Conservation (phyloP, 768 basidiomycete genomes). For the Suillus discolor region DNA sequence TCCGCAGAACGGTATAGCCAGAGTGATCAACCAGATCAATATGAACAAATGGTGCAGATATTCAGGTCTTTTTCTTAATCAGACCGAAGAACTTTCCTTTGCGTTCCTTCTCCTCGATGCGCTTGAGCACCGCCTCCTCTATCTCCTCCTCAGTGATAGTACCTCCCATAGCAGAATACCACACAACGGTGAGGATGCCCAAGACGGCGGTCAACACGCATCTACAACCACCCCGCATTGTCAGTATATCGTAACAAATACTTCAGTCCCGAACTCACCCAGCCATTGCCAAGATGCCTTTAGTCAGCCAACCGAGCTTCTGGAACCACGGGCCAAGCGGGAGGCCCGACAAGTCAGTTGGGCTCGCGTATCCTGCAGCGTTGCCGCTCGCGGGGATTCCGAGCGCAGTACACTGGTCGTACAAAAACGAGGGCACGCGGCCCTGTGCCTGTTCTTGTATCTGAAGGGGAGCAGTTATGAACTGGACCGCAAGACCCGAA, state of each 20-base stretch:
- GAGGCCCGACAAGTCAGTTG: constrained; percentile 70
- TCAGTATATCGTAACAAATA: constrained; percentile 5
- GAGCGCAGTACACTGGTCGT: constrained; percentile 72
- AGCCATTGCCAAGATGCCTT: constrained; percentile 75
- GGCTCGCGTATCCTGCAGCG: constrained; percentile 76
- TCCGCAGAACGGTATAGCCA: not conserved
- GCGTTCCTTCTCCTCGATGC: constrained; percentile 58
- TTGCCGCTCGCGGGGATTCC: constrained; percentile 72
- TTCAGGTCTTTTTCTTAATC: constrained; percentile 19
- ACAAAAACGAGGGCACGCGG: constrained; percentile 57
- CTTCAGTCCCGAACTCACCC: constrained; percentile 45
- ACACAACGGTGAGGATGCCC: constrained; percentile 81
- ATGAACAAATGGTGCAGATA: not conserved
- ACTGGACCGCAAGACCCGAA: constrained; percentile 79
- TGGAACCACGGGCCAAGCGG: constrained; percentile 73
- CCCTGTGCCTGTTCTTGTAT: constrained; percentile 54
- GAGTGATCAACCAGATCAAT: not conserved
- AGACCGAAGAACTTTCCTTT: constrained; percentile 50
- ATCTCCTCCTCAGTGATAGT: constrained; percentile 78
- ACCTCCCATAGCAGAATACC: constrained; percentile 79
- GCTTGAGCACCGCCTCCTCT: constrained; percentile 64
- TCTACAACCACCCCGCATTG: constrained; percentile 38
- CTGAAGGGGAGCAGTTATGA: constrained; percentile 79
- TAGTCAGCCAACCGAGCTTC: constrained; percentile 69
- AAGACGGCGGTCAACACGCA: constrained; percentile 82